Evolutionary conservation across 2,329 filamentous ascomycete species (phyloP).

Genomic region (Botrytis sinoallii): DNA sequence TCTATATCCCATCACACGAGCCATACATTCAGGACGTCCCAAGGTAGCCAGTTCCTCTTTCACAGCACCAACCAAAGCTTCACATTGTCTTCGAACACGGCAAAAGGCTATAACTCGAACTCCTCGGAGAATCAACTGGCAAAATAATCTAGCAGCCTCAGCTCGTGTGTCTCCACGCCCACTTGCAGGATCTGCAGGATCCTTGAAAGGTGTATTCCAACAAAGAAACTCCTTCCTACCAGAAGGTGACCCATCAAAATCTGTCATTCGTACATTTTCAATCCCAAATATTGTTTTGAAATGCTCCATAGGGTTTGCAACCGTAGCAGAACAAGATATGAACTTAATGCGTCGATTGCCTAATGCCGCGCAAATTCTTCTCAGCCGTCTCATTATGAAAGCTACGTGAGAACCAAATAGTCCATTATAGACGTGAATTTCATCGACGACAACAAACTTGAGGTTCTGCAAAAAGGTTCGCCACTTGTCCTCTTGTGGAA

Average conservation of each 20-base stretch:
- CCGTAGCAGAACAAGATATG: constrained; percentile 93
- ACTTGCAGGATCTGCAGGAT: constrained; percentile 80
- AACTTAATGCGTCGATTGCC: constrained; percentile 86
- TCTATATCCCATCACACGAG: constrained; percentile 89
- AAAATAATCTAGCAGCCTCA: constrained; percentile 88
- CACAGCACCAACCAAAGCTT: constrained; percentile 76
- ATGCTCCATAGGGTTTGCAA: constrained; percentile 86
- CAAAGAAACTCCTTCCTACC: constrained; percentile 93
- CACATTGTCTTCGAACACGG: constrained; percentile 81
- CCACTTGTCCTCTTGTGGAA: constrained; percentile 91
- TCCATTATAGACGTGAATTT: constrained; percentile 95
- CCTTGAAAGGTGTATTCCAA: constrained; percentile 96
- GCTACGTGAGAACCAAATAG: constrained; percentile 92
- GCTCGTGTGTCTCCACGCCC: constrained; percentile 78
- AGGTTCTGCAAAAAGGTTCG: constrained; percentile 83
- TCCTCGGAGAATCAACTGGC: constrained; percentile 81
- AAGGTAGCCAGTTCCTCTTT: constrained; percentile 72
- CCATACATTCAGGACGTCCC: constrained; percentile 70
- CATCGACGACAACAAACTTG: constrained; percentile 85
- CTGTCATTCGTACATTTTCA: constrained; percentile 73
- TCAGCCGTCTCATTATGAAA: constrained; percentile 86
- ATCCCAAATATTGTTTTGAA: constrained; percentile 95
- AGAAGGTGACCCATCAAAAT: constrained; percentile 90
- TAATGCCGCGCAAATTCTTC: constrained; percentile 83
- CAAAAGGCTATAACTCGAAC: constrained; percentile 94